A percentile compares a stretch with the other conserved stretches of the same genome.
phyloP scores from a whole-genome alignment of 306 rosid genomes.

The Vigna mungo region DNA sequence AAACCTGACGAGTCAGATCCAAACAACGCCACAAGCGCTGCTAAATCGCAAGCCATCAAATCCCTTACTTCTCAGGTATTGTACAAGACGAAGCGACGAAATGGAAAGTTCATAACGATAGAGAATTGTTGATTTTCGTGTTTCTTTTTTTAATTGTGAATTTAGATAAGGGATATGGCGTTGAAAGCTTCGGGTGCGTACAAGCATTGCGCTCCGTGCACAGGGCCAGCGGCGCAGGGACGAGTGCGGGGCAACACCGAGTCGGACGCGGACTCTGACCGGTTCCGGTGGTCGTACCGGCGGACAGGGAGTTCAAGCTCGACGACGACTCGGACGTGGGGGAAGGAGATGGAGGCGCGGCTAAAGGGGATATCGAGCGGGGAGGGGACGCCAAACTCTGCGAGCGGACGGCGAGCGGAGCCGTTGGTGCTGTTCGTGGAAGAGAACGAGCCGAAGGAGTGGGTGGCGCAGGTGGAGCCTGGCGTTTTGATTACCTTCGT shows the following conservation, averaged over 20 bases:
- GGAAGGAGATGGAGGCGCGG: constrained; percentile 94
- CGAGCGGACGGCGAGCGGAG: constrained; percentile 74
- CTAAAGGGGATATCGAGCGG: constrained; percentile 92
- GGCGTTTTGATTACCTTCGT: constrained; percentile 85
- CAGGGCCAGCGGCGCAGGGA: constrained; percentile 61
- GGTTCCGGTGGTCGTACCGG: constrained; percentile 78
- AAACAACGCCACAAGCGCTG: constrained; percentile 42
- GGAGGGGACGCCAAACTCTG: constrained; percentile 81
- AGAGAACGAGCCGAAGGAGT: constrained; percentile 81
- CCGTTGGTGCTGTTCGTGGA: constrained; percentile 77
- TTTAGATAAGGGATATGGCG: constrained; percentile 90
- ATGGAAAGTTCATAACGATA: neutral
- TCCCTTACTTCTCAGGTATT: constrained; percentile 84
- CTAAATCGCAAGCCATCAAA: constrained; percentile 69
- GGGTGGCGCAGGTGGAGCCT: constrained; percentile 92
- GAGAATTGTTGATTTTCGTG: neutral
- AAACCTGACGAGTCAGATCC: constrained; percentile 78
- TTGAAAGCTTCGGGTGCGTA: constrained; percentile 92
- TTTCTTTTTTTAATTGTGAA: neutral
- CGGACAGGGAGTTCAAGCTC: constrained; percentile 84
- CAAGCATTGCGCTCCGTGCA: constrained; percentile 81
- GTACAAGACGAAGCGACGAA: neutral
- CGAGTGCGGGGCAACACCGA: constrained; percentile 52
- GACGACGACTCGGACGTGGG: constrained; percentile 78
- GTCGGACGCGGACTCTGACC: constrained; percentile 81